Evolutionary conservation across 2,329 filamentous ascomycete species (phyloP), one percentile per base, ranked within the genome.

Genomic region (Aureobasidium lini): DNA sequence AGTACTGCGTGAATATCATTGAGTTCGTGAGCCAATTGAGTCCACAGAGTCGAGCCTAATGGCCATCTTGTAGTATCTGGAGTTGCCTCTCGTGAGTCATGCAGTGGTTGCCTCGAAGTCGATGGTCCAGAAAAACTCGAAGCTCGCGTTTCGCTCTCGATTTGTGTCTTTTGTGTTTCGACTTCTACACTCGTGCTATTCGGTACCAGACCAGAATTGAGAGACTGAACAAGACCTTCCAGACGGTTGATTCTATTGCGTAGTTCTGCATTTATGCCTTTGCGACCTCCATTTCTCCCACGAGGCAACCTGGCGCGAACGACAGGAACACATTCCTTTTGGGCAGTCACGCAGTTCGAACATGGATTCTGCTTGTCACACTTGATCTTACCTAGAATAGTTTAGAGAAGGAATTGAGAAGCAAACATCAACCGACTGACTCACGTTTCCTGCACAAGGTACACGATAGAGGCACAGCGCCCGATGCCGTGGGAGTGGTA

Each of bases 321-420:
- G 11, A 59, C 48, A 4, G 57, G 57, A 6, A 56, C 34, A 36
- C 59, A 60, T 34, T 60, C 59, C 5, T 42, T 60, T 36, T 37
- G 31, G 1, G 59, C 34, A 1, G 42, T 28, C 7, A 48, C 44
- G 18, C 59, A 60, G 9, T 52, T 52, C 7, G 59, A 60, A 40
- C 50, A 57, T 16, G 61, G 61, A 3, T 46, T 36, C 15, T 48
- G 43, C 28, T 62, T 59, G 18, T 62, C 61, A 32, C 61, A 62
- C 29, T 60, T 60, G 37, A 62, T 59, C 28, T 59, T 59, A 32
- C 58, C 50, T 32, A 37, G 40, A 23, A 29, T n/a, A 1, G 6
- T 15, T 52, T 31, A 52, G 29, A 50, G 7, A 8, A 29, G 18
- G 11, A 8, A 16, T 28, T 40, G 32, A 13, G n/a, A 40, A n/a